These are phyloP conservation scores for Corinectria fuckeliana DNA, from an alignment of 2,329 filamentous ascomycete species.

Conservation along the genomic window DNA sequence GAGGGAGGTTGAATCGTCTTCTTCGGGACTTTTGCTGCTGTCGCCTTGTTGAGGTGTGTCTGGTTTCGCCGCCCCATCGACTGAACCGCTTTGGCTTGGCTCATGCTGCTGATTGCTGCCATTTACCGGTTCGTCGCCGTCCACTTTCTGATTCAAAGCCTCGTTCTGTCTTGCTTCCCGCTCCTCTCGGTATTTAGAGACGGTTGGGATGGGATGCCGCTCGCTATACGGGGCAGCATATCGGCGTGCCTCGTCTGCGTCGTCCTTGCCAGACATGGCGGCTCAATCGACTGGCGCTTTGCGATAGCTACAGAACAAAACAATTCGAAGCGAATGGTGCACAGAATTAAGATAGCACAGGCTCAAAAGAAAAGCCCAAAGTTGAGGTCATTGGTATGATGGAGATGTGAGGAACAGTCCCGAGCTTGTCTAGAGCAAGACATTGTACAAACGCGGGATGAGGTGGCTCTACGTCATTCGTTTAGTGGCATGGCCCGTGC, in stretches of 20 bases:
- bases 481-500: constrained; percentile 25
- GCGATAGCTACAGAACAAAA: constrained; percentile 3
- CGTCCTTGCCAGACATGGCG: constrained; percentile 46
- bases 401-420: neutral
- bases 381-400: neutral
- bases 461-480: constrained; percentile 38
- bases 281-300: constrained; percentile 3
- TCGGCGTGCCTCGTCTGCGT: constrained; percentile 46
- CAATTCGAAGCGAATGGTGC: constrained; percentile 1
- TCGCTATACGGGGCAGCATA: constrained; percentile 51
- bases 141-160: constrained; percentile 42
- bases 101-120: constrained; percentile 16
- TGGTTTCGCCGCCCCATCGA: constrained; percentile 3
- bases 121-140: constrained; percentile 20
- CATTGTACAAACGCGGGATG: constrained; percentile 17
- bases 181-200: constrained; percentile 56
- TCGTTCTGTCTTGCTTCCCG: constrained; percentile 52
- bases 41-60: constrained; percentile 19
- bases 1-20: constrained; percentile 25
- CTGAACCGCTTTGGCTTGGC: neutral
- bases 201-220: constrained; percentile 54
- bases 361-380: constrained; percentile 1
- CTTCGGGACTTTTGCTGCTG: constrained; percentile 18
- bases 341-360: neutral
- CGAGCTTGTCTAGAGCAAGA: constrained; percentile 8